Percentiles rank a stretch among this genome's conserved stretches.
phyloP scores from a whole-genome alignment of 2,329 filamentous ascomycete genomes.

The Hypoxylon sp. region DNA sequence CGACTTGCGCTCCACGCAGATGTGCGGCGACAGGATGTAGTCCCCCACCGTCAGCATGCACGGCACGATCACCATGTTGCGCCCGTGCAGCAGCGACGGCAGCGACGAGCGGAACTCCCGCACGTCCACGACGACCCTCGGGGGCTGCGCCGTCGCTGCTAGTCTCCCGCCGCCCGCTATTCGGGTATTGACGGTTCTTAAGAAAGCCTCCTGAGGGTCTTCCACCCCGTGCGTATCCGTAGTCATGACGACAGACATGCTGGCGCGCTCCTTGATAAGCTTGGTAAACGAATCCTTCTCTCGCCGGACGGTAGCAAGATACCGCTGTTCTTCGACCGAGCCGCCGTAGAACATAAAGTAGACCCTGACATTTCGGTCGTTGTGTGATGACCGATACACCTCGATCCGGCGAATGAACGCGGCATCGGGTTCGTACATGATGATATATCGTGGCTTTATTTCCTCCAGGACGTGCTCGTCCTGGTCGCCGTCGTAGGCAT shows the following conservation, averaged over 20 bases:
- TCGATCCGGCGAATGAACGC: slow-evolving; percentile 94
- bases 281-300: slow-evolving; percentile 97
- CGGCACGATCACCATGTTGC: slow-evolving; percentile 86
- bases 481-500: slow-evolving; percentile 94
- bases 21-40: slow-evolving; percentile 89
- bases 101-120: slow-evolving; percentile 95
- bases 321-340: slow-evolving; percentile 94
- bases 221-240: slow-evolving; percentile 72
- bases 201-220: slow-evolving; percentile 88
- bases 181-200: slow-evolving; percentile 94
- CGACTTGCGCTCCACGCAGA: slow-evolving; percentile 95
- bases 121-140: slow-evolving; percentile 92
- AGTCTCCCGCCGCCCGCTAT: slow-evolving; percentile 93
- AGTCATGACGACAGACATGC: slow-evolving; percentile 89
- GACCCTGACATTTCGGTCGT: slow-evolving; percentile 84
- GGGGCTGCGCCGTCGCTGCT: slow-evolving; percentile 82
- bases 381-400: slow-evolving; percentile 94
- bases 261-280: slow-evolving; percentile 90
- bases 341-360: slow-evolving; percentile 98
- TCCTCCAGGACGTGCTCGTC: slow-evolving; percentile 98
- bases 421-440: slow-evolving; percentile 98
- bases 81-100: slow-evolving; percentile 88
- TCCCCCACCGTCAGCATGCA: slow-evolving; percentile 97
- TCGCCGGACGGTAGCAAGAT: slow-evolving; percentile 85
- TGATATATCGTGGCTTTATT: slow-evolving; percentile 88